Base-by-base conservation (phyloP, 2,329 filamentous ascomycete species). In the Aspergillus brunneoviolaceus region DNA sequence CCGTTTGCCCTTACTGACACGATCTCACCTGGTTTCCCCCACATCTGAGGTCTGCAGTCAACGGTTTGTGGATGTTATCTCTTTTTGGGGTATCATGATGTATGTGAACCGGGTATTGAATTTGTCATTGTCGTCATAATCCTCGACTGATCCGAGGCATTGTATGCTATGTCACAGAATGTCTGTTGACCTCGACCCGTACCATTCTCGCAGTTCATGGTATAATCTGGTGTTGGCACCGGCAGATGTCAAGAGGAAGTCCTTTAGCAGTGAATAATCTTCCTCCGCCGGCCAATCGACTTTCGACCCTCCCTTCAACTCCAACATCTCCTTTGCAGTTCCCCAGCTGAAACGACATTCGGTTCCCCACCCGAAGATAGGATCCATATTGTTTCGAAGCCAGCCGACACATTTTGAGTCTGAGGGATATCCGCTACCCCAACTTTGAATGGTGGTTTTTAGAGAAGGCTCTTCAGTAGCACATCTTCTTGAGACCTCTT, bases 311-410 rank as follows among this genome's bases (percentile, higher is more conserved):
- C 80, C 81, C 74, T 90, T 92, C n/a, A 81, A 79, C 66, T 97
- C 93, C 4, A 99, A 79, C 86, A 98, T 85, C 70, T 98, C 93
- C 78, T 96, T 97, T 2, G 90, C 90, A 0, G 95, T 98, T 0
- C 90, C 90, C 95, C 95, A 99, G 71, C 92, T 96, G 72, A 97
- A 98, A 4, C 95, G 84, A 73, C 92, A 96, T 77, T 98, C 93
- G 25, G 85, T 85, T 0, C 94, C 93, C 94, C 95, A 99, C 14
- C 95, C 95, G 79, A 98, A 99, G 1, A 98, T 79, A 2, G 91
- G 91, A 71, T 99, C 89, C 88, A 97, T 94, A 65, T 94, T 95
- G 45, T 80, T 80, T 77, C 87, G 90, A 72, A 99, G 74, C 94
- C 95, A 99, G 23, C 79, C 76, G 2, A 89, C 86, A 68, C 92